Evolutionary conservation across 371 early-diverging fungal species (phyloP).

Genomic region (Mortierella sp.): DNA sequence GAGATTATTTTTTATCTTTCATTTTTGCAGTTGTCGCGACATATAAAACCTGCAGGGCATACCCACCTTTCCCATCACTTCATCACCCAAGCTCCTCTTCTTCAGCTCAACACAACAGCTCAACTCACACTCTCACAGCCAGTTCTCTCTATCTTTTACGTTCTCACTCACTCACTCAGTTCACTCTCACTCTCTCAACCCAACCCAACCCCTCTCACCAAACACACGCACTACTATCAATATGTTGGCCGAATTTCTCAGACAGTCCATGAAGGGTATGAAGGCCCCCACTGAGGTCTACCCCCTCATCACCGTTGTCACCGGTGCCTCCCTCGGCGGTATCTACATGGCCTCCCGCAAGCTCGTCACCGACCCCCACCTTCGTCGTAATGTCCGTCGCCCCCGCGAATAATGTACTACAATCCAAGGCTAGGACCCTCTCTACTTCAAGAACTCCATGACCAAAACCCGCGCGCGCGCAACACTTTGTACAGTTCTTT

Average conservation of each 20-base stretch:
- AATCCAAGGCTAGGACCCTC: background rate
- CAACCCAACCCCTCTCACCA: background rate
- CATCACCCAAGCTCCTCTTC: conserved; percentile 9
- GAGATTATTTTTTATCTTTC: background rate
- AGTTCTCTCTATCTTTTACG: background rate
- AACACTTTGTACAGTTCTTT: background rate
- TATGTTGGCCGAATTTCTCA: conserved; percentile 46
- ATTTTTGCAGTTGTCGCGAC: background rate
- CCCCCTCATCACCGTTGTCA: conserved; percentile 52
- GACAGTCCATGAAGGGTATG: conserved; percentile 43
- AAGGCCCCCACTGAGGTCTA: conserved; percentile 57
- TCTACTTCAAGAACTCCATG: conserved; percentile 6
- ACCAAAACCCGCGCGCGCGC: background rate
- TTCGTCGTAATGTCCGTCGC: conserved; percentile 32
- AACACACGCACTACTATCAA: conserved; percentile 13
- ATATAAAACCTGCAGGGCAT: background rate
- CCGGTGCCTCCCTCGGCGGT: conserved; percentile 53
- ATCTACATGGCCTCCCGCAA: conserved; percentile 58
- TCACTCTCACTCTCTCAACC: background rate
- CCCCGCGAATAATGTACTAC: conserved; percentile 20
- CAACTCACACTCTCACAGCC: background rate
- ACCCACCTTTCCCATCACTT: background rate
- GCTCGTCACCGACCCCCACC: conserved; percentile 52
- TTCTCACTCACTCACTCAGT: conserved; percentile 11
- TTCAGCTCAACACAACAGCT: conserved; percentile 14